Evolutionary conservation across 208 protist genomes (phyloP), one percentile per base, ranked within the genome.

Genomic region (Leishmania mexicana): DNA sequence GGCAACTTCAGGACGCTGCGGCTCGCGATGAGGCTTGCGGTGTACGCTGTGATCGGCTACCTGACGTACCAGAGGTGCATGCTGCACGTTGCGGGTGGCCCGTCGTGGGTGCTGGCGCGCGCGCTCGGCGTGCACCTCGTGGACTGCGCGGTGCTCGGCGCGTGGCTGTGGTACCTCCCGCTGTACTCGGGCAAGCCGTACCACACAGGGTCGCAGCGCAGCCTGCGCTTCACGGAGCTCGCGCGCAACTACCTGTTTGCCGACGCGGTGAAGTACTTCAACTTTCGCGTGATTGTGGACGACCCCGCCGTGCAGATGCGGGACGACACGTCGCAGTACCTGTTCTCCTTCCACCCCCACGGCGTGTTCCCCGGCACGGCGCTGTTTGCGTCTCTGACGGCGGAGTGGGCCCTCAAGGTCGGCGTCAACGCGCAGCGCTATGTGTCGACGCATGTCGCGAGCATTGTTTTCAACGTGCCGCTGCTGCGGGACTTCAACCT

Each of bases 331-430:
- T 88, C 85, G 75, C 87, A 92, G 77, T 96, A 93, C 80, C 78
- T 97, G 45, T 97, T 97, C 76, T 91, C 88, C 54, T 96, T 93
- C 81, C 94, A 97, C 78, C 94, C 94, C 11, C 94, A 97, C 85
- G 94, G 94, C 31, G 94, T 97, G 35, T 94, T 96, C 65, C 88
- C 94, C 24, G 90, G 91, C 64, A 95, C 90, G 19, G 92, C 94
- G 31, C 87, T 96, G 35, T 91, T 87, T 71, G 86, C 85, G 47
- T 47, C 86, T 4, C 67, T 91, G n/a, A 95, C 91, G 4, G 78
- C 87, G 54, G 84, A 88, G 79, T 97, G 92, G 94, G 47, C 83
- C 72, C 67, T 75, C 40, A 92, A 91, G 78, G 77, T 95, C 31
- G 93, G 93, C 35, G 76, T 79, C 70, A 93, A 94, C 79, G 47